phyloP scores from a whole-genome alignment of 108 stramenopile genomes.

The Cylindrotheca fusiformis region DNA sequence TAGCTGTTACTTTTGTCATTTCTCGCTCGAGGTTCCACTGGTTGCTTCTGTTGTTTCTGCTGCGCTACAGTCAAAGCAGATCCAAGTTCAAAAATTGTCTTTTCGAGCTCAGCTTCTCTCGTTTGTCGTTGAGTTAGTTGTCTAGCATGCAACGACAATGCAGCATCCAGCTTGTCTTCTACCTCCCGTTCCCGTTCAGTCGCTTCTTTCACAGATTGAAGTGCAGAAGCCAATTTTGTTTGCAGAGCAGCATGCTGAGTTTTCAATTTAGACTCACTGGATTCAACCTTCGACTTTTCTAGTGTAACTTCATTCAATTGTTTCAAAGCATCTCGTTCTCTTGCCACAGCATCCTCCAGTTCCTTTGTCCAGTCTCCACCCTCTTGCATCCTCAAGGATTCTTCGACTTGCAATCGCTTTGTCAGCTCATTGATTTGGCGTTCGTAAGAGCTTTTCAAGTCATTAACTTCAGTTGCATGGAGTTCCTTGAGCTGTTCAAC shows the following conservation, averaged over 20 bases:
- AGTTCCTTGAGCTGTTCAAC: slow-evolving; percentile 38
- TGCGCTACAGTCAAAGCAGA: slow-evolving; percentile 64
- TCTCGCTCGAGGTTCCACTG: background rate
- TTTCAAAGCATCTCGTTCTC: slow-evolving; percentile 55
- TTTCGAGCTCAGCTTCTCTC: slow-evolving; percentile 79
- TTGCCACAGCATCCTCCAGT: slow-evolving; percentile 57
- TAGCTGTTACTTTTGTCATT: slow-evolving; percentile 2
- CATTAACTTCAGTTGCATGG: slow-evolving; percentile 38
- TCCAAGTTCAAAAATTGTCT: slow-evolving; percentile 71
- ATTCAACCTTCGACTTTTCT: slow-evolving; percentile 45
- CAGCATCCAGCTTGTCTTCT: slow-evolving; percentile 71
- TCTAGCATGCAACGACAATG: slow-evolving; percentile 62
- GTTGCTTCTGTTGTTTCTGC: slow-evolving; percentile 23
- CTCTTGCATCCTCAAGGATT: slow-evolving; percentile 44
- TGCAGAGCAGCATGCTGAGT: slow-evolving; percentile 49
- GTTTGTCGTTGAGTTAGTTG: slow-evolving; percentile 62
- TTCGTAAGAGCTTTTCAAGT: slow-evolving; percentile 37
- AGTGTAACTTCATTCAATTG: slow-evolving; percentile 35
- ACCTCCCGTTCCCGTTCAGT: slow-evolving; percentile 62
- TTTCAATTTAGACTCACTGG: slow-evolving; percentile 40
- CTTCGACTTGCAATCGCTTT: slow-evolving; percentile 38
- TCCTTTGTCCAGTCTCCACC: slow-evolving; percentile 73
- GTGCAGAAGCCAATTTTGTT: slow-evolving; percentile 49
- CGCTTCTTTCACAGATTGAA: slow-evolving; percentile 48
- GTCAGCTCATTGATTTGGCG: slow-evolving; percentile 44